These are phyloP conservation scores for Aureobasidium sp. DNA, from an alignment of 2,329 filamentous ascomycete genomes.

Conservation along the genomic window DNA sequence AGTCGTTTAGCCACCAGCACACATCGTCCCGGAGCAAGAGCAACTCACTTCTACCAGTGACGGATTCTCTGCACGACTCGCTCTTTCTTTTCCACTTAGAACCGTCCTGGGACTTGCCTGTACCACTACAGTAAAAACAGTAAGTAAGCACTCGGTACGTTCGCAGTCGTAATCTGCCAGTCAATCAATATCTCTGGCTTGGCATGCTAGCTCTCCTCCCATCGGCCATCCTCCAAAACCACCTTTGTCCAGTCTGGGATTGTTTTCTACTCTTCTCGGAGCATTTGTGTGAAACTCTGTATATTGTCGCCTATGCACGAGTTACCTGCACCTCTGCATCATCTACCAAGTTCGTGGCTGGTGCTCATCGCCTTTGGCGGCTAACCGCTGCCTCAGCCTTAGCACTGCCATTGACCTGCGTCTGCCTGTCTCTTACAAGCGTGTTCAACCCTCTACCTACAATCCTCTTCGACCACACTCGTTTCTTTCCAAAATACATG, in stretches of 20 bases:
- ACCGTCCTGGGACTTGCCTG: not conserved
- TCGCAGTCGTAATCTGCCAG: not conserved
- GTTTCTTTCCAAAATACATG: not conserved
- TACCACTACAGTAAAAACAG: not conserved
- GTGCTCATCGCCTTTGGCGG: not conserved
- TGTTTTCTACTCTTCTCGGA: not conserved
- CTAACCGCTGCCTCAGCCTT: constrained; percentile 4
- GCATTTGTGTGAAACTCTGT: not conserved
- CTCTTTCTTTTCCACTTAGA: not conserved
- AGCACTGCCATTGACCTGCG: constrained; percentile 5
- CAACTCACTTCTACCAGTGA: not conserved
- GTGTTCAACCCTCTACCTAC: not conserved
- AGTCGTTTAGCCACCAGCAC: not conserved
- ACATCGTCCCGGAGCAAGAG: not conserved
- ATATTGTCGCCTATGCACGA: not conserved
- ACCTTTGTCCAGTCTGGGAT: not conserved
- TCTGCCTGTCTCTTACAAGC: not conserved
- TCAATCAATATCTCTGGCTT: constrained; percentile 3
- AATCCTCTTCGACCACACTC: not conserved
- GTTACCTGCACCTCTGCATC: not conserved
- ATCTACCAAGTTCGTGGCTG: not conserved
- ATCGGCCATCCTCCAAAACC: not conserved
- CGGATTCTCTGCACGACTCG: too few species aligned
- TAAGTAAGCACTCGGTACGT: not conserved
- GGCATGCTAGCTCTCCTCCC: not conserved